Evolutionary conservation across 495 filamentous ascomycete genomes (phyloP).

Genomic region (Venustampulla echinocandica): DNA sequence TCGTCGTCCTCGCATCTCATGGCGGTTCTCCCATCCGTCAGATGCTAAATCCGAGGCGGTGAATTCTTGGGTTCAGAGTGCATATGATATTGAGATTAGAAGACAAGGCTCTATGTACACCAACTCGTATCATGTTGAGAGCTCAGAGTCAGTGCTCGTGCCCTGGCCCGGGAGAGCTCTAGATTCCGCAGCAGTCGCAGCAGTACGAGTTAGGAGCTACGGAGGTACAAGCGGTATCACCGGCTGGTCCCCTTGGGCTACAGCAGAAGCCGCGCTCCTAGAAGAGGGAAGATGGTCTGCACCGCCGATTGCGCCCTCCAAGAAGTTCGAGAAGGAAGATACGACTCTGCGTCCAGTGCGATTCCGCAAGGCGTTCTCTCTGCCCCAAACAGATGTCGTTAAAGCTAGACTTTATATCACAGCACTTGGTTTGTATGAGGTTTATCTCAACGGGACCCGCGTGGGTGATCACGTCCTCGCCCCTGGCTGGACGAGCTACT

Average conservation of each 20-base stretch:
- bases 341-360: too few relatives aligned
- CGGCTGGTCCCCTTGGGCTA: neutral
- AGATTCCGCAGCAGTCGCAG: slow-evolving; percentile 30
- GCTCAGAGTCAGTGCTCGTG: slow-evolving; percentile 31
- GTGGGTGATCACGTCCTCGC: slow-evolving; percentile 38
- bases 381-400: neutral
- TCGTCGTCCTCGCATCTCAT: slow-evolving; percentile 28
- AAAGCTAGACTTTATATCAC: slow-evolving; percentile 43
- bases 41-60: neutral
- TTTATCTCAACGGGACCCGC: slow-evolving; percentile 37
- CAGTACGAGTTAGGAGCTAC: slow-evolving; percentile 28
- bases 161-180: slow-evolving; percentile 39
- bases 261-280: slow-evolving; percentile 31
- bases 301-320: too few relatives aligned
- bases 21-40: slow-evolving; percentile 22
- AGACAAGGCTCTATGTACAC: slow-evolving; percentile 19
- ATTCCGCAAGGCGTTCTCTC: too few relatives aligned
- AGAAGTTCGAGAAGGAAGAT: too few relatives aligned
- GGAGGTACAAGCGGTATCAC: neutral
- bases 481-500: slow-evolving; percentile 46
- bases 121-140: slow-evolving; percentile 19
- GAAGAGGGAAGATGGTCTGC: slow-evolving; percentile 17
- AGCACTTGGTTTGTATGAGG: slow-evolving; percentile 39
- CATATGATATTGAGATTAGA: neutral
- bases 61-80: slow-evolving; percentile 12